Percentiles rank a stretch among this genome's conserved stretches.
Evolutionary conservation across 192 early-diverging fungal species (phyloP).

Genomic region (Linnemannia elongata): DNA sequence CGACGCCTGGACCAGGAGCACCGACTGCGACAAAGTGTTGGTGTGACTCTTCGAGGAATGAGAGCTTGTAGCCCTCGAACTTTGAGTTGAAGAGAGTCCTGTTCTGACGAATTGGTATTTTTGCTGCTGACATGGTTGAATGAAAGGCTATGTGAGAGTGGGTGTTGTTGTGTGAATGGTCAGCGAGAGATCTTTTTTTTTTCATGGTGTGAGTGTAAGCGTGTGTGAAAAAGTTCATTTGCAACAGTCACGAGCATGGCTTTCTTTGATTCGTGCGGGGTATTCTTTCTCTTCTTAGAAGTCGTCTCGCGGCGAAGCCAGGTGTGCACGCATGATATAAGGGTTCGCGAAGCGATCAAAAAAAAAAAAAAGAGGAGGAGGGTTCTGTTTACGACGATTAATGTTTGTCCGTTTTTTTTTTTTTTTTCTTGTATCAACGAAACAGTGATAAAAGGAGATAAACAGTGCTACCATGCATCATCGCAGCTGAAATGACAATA

Average conservation of each 20-base stretch:
- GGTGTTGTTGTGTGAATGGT: not conserved
- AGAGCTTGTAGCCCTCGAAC: conserved; percentile 83
- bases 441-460: no score
- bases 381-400: no score
- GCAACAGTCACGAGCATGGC: not conserved
- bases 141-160: not conserved
- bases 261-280: no score
- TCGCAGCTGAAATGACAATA: no score
- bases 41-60: conserved; percentile 61
- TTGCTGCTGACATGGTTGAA: not conserved
- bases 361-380: no score
- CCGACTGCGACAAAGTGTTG: conserved; percentile 47
- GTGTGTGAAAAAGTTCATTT: not conserved
- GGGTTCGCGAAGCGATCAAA: no score
- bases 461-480: no score
- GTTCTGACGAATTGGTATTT: conserved; percentile 55
- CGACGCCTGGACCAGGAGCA: conserved; percentile 46
- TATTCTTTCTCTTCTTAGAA: no score
- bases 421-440: no score
- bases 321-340: no score
- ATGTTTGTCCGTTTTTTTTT: not conserved
- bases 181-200: not conserved
- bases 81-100: conserved; percentile 66
- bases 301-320: no score
- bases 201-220: not conserved